These are phyloP conservation scores for Atractiella rhizophila DNA, from an alignment of 768 basidiomycete species.

Conservation along the genomic window DNA sequence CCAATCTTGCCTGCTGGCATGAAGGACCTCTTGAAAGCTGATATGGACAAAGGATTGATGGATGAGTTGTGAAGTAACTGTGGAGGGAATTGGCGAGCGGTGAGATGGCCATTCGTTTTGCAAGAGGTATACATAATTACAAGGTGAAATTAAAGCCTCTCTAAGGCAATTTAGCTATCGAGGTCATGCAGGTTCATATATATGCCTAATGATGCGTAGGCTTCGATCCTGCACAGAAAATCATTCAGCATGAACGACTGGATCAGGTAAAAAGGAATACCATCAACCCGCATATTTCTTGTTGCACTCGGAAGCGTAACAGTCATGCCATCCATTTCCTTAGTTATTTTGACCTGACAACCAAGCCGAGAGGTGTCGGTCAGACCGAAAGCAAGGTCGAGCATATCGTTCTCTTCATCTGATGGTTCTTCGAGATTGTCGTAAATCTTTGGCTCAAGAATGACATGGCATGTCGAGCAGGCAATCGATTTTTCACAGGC, in stretches of 20 bases:
- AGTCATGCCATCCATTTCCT: constrained; percentile 57
- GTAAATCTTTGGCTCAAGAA: constrained; percentile 54
- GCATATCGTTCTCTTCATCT: constrained; percentile 74
- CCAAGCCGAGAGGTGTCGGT: constrained; percentile 51
- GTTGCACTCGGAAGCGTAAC: constrained; percentile 74
- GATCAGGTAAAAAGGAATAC: constrained; percentile 22
- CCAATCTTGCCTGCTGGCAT: no score
- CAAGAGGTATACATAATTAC: no score
- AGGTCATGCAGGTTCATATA: not conserved
- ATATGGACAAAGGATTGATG: no score
- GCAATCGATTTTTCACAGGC: constrained; percentile 93
- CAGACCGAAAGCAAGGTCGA: constrained; percentile 90
- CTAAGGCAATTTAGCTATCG: no score
- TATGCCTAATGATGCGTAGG: constrained; percentile 12
- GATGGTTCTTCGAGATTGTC: constrained; percentile 73
- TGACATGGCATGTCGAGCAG: constrained; percentile 92
- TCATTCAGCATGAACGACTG: not conserved
- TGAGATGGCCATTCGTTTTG: no score
- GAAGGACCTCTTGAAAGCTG: no score
- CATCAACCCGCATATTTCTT: constrained; percentile 92
- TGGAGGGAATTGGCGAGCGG: no score
- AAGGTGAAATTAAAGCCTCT: no score
- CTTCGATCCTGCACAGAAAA: constrained; percentile 10
- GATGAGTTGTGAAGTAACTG: no score
- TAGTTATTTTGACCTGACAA: constrained; percentile 39